Conservation (phyloP, 306 rosid species). For the Begonia fuchsioides region DNA sequence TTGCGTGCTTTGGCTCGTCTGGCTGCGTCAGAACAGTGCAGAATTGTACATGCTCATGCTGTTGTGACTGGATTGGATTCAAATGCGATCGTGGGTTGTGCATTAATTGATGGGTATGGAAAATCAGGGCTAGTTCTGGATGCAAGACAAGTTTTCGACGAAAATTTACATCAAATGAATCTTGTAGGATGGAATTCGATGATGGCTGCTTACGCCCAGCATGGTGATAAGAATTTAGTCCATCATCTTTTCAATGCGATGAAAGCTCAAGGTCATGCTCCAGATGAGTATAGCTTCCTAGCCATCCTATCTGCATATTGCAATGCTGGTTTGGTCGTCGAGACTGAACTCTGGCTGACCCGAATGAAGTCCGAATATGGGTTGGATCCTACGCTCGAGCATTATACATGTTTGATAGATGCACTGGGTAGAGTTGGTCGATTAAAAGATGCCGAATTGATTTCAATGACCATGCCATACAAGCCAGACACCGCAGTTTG, state of each 20-base stretch:
- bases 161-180: constrained; percentile 27
- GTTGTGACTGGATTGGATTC: constrained; percentile 37
- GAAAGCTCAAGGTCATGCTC: constrained; percentile 31
- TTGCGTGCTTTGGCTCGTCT: constrained; percentile 55
- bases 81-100: constrained; percentile 36
- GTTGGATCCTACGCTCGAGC: constrained; percentile 60
- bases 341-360: constrained; percentile 48
- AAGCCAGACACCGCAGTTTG: constrained; percentile 76
- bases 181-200: constrained; percentile 74
- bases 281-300: constrained; percentile 62
- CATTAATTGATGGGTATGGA: constrained; percentile 65
- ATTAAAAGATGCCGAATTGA: constrained; percentile 48
- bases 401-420: constrained; percentile 79
- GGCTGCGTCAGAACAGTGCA: constrained; percentile 71
- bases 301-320: constrained; percentile 42
- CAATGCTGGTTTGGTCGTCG: constrained; percentile 47
- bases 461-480: constrained; percentile 52
- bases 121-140: constrained; percentile 58
- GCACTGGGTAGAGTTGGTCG: constrained; percentile 61
- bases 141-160: constrained; percentile 57
- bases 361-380: constrained; percentile 43
- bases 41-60: constrained; percentile 43
- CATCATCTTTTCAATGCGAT: constrained; percentile 30
- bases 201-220: constrained; percentile 74
- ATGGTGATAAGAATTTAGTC: constrained; percentile 37